These are phyloP conservation scores for Coriaria nepalensis DNA, from an alignment of 306 rosid species.

Conservation along the genomic window DNA sequence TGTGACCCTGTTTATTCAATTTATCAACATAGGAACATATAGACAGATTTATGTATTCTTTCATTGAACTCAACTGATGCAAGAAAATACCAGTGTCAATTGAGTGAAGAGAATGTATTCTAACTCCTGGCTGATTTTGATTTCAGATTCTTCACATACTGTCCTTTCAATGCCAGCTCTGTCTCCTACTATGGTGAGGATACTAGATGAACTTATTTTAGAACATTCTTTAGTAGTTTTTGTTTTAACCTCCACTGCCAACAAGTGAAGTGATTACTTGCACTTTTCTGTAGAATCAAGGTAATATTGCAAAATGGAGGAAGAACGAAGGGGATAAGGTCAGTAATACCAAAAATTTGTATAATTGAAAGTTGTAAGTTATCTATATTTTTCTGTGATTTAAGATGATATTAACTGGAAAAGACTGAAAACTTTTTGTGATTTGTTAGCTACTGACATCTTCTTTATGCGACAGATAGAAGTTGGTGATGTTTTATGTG, in stretches of 20 bases:
- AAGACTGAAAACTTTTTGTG: constrained; percentile 8
- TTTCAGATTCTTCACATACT: constrained; percentile 50
- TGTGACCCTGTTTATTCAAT: constrained; percentile 1
- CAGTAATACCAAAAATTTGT: constrained; percentile 18
- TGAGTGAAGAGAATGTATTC: constrained; percentile 8
- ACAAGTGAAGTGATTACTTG: too few relatives aligned
- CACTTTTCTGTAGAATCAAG: constrained; percentile 67
- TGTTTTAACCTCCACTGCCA: constrained; percentile 2
- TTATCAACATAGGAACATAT: too few relatives aligned
- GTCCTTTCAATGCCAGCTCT: constrained; percentile 88
- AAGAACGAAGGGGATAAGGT: constrained; percentile 98
- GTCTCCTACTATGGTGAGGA: constrained; percentile 94
- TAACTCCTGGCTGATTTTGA: constrained; percentile 14
- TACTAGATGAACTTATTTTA: neutral
- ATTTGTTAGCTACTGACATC: constrained; percentile 12
- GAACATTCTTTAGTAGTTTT: constrained; percentile 6
- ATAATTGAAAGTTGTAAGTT: constrained; percentile 17
- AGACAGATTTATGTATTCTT: too few relatives aligned
- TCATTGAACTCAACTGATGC: too few relatives aligned
- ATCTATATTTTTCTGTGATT: constrained; percentile 14
- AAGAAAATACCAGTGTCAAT: too few relatives aligned
- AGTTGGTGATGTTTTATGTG: constrained; percentile 86
- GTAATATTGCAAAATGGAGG: constrained; percentile 80
- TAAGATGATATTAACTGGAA: too few relatives aligned
- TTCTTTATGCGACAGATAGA: constrained; percentile 56